phyloP scores from a whole-genome alignment of 202 grass and related monocot genomes.

The Musa balbisiana region DNA sequence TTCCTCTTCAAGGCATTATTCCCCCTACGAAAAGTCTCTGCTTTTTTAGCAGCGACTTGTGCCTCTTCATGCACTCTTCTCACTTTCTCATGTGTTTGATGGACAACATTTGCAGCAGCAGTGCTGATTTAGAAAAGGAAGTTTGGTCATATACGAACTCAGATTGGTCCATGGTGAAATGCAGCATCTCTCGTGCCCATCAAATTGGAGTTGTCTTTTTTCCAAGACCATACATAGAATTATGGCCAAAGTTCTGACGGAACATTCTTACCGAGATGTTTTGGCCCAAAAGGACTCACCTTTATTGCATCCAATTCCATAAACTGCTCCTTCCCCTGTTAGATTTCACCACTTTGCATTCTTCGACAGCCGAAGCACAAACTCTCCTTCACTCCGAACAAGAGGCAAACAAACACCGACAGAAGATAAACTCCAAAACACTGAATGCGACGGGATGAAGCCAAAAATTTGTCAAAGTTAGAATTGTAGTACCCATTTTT shows the following conservation, averaged over 20 bases:
- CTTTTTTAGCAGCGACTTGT: constrained; percentile 1
- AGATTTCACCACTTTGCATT: too few species aligned
- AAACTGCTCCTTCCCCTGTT: neutral
- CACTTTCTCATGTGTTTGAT: constrained; percentile 30
- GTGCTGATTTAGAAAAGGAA: constrained; percentile 35
- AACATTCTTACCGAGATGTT: constrained; percentile 61
- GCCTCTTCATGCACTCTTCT: neutral
- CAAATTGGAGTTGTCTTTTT: constrained; percentile 7
- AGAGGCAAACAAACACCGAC: too few species aligned
- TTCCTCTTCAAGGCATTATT: neutral
- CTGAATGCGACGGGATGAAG: too few species aligned
- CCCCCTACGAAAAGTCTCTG: neutral
- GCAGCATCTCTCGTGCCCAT: constrained; percentile 4
- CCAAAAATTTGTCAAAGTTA: too few species aligned
- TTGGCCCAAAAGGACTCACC: constrained; percentile 70
- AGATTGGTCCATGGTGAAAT: constrained; percentile 19
- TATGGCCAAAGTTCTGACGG: constrained; percentile 1
- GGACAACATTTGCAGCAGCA: constrained; percentile 43
- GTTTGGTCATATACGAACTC: constrained; percentile 22
- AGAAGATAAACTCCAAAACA: too few species aligned
- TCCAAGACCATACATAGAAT: neutral
- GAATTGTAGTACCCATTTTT: too few species aligned
- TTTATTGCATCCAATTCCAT: constrained; percentile 70
- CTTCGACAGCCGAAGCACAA: too few species aligned
- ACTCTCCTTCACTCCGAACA: too few species aligned